Conservation (phyloP, 1,284 basidiomycete genomes). For the Ustanciosporium gigantosporum region DNA sequence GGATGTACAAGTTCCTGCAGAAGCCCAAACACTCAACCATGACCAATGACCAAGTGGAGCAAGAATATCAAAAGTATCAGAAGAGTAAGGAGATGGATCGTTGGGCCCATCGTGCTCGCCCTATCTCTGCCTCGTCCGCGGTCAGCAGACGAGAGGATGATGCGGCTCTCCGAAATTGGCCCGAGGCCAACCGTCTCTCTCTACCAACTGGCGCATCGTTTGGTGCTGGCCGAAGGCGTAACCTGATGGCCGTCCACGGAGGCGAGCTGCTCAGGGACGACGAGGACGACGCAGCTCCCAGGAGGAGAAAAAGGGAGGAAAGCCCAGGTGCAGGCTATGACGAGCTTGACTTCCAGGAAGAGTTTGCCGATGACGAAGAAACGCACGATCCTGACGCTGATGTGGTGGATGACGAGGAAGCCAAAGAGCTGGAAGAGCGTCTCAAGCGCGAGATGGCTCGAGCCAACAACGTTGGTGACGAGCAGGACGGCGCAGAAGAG, state of each 20-base stretch:
- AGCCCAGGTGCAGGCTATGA: conserved; percentile 42
- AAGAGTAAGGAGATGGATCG: conserved; percentile 45
- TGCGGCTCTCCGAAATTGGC: conserved; percentile 34
- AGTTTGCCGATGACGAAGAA: conserved; percentile 60
- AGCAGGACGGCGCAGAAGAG: conserved; percentile 36
- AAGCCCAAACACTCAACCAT: conserved; percentile 47
- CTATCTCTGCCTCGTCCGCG: conserved; percentile 9
- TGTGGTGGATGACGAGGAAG: conserved; percentile 52
- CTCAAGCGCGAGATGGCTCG: conserved; percentile 58
- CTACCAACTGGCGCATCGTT: conserved; percentile 39
- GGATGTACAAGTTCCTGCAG: conserved; percentile 59
- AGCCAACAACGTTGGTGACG: conserved; percentile 51
- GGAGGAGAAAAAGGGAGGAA: conserved; percentile 27
- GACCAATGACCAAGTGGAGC: conserved; percentile 50
- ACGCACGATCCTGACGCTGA: conserved; percentile 34
- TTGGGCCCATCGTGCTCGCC: conserved; percentile 39
- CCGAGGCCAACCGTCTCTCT: conserved; percentile 25
- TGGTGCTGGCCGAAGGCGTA: conserved; percentile 34
- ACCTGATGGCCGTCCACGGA: conserved; percentile 42
- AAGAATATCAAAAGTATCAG: conserved; percentile 43
- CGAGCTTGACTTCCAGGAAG: conserved; percentile 58
- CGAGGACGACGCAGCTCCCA: conserved; percentile 32
- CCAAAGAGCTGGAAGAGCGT: conserved; percentile 56
- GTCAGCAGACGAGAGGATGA: conserved; percentile 27
- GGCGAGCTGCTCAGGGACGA: conserved; percentile 37